These are phyloP conservation scores for Pseudopithomyces maydicus DNA, from an alignment of 2,329 filamentous ascomycete species.

Conservation along the genomic window DNA sequence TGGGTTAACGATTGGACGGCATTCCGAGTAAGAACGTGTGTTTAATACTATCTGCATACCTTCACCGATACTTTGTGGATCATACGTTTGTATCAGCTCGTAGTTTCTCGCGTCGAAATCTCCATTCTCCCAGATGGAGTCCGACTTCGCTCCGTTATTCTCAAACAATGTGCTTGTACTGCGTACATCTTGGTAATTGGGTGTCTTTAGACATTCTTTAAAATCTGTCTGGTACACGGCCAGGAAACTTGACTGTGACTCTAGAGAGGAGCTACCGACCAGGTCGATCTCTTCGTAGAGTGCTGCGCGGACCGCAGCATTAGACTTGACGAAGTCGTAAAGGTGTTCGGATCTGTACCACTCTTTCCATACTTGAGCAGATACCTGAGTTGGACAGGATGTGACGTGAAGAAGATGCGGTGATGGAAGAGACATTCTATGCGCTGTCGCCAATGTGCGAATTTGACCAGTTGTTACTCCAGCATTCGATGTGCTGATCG, in stretches of 20 bases:
- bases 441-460: neutral
- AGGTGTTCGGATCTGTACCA: neutral
- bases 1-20: neutral
- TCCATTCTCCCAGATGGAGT: neutral
- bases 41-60: no score
- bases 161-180: neutral
- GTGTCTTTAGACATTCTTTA: neutral
- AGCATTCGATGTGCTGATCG: neutral
- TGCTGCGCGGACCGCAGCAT: neutral
- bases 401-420: slow-evolving; percentile 3
- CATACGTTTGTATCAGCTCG: neutral
- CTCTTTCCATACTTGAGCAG: neutral
- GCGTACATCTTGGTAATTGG: neutral
- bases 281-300: slow-evolving; percentile 2
- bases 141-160: neutral
- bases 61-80: neutral
- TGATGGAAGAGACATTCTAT: neutral
- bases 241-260: neutral
- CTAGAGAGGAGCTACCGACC: neutral
- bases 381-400: neutral
- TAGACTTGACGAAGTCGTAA: neutral
- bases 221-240: neutral
- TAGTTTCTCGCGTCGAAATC: slow-evolving; percentile 1
- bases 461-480: no score
- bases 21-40: no score